Base-by-base conservation (phyloP, 1,139 yeast species). In the Scheffersomyces titani region DNA sequence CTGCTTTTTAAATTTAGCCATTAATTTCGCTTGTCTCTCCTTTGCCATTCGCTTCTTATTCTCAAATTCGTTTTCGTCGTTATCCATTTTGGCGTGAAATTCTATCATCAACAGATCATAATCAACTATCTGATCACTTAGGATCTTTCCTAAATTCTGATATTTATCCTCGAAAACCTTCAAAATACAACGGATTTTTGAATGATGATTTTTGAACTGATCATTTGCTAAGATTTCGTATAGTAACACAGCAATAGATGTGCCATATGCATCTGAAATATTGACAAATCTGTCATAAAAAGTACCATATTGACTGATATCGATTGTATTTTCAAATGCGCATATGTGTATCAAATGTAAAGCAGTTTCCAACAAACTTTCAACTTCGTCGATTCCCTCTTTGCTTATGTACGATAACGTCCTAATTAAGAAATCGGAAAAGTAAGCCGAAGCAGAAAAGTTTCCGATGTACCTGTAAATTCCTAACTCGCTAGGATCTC, bases 1-100 rank as follows among this genome's bases (percentile, higher is more conserved):
- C 64, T 92, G 97, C 62, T 84, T 85, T 59, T 87, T 87, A 71
- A 94, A 86, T 61, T 89, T 92, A 1, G 87, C 92, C 82, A 93
- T 72, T 51, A 93, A 80, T 65, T 86, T 89, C 7, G 83, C 84
- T 65, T 88, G 91, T 61, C 96, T 83, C 56, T 84, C 88, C 64
- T 85, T 82, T 0, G 97, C 98, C 36, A 85, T 65, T 53, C 86
- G 76, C 71, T 86, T 90, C 69, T 87, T 89, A 47, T 83, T 80
- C 53, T 85, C 91, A 47, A 77, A 70, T 47, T 81, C 89, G 20
- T 80, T 74, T 55, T 80, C 81, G 9, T 69, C 61, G 9, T 54
- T 57, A 4, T 60, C 59, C 3, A 64, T 59, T 5, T 55, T 63
- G 5, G 58, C 52, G 40, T 64, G 60, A 36, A 64, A 58, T 18